Evolutionary conservation across 169 alveolate species (phyloP).

Genomic region (Plasmodium coatneyi): DNA sequence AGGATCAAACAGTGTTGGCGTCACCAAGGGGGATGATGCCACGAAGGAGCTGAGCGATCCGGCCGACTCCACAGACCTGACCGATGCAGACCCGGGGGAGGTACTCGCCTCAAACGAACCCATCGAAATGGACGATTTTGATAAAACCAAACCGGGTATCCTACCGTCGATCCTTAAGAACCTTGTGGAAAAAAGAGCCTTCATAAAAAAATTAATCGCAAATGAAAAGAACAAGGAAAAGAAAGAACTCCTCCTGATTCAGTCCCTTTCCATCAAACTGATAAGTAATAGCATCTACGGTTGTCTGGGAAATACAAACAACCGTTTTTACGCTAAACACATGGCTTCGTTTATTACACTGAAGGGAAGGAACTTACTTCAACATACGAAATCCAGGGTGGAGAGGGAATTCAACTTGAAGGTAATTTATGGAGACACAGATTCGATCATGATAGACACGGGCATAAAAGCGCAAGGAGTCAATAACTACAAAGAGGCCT

Average conservation of each 20-base stretch:
- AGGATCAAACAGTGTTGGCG: constrained; percentile 47
- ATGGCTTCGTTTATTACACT: constrained; percentile 98
- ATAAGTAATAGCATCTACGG: constrained; percentile 99
- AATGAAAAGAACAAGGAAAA: constrained; percentile 87
- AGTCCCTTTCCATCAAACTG: constrained; percentile 96
- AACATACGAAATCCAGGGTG: constrained; percentile 93
- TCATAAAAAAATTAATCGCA: constrained; percentile 79
- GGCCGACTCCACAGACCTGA: constrained; percentile 62
- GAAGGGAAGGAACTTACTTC: constrained; percentile 86
- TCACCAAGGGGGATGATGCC: neutral
- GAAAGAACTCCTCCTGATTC: constrained; percentile 90
- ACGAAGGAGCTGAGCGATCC: constrained; percentile 44
- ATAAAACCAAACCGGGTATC: constrained; percentile 82
- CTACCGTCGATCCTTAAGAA: constrained; percentile 91
- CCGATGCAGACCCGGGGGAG: constrained; percentile 42
- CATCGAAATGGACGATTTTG: constrained; percentile 72
- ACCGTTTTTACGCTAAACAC: constrained; percentile 97
- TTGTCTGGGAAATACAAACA: constrained; percentile 97
- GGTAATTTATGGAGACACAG: constrained; percentile 99
- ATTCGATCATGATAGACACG: constrained; percentile 98
- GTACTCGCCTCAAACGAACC: constrained; percentile 19
- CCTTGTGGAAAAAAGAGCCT: constrained; percentile 87
- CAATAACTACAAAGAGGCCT: constrained; percentile 86
- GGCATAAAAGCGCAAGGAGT: constrained; percentile 87
- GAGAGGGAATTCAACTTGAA: constrained; percentile 90